phyloP scores from a whole-genome alignment of 169 alveolate genomes.

The Babesia gibsoni region DNA sequence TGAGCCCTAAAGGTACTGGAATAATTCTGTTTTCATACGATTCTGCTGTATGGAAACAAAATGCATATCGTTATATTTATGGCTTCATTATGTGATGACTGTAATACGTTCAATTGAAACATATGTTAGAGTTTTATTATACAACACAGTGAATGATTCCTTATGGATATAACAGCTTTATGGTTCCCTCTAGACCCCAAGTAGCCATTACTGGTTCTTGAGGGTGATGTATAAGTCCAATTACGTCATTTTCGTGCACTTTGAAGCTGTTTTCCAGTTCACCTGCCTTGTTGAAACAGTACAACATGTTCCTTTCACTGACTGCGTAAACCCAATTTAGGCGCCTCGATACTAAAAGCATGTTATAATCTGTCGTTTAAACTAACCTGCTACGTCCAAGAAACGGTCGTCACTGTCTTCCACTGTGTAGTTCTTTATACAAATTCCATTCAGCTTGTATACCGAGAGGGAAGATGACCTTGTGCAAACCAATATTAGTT shows the following conservation, averaged over 20 bases:
- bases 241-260: conserved; percentile 66
- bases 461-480: conserved; percentile 65
- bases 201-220: conserved; percentile 45
- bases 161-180: conserved; percentile 58
- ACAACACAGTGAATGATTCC: too few species aligned
- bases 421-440: conserved; percentile 57
- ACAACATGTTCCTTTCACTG: conserved; percentile 67
- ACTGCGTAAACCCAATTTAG: conserved; percentile 69
- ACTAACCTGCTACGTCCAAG: conserved; percentile 56
- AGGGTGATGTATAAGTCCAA: conserved; percentile 63
- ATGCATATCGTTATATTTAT: background rate
- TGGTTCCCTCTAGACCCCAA: conserved; percentile 64
- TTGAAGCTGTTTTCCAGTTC: conserved; percentile 56
- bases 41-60: background rate
- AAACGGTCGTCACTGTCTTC: conserved; percentile 41
- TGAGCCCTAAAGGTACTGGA: too few species aligned
- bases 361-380: background rate
- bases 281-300: conserved; percentile 68
- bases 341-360: conserved; percentile 62
- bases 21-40: too few species aligned
- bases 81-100: too few species aligned
- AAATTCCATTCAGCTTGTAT: conserved; percentile 69
- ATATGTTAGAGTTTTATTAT: too few species aligned
- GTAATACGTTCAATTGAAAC: too few species aligned
- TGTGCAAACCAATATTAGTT: conserved; percentile 68